These are phyloP conservation scores for Lentinula guzmanii DNA, from an alignment of 768 basidiomycete species.

Conservation along the genomic window DNA sequence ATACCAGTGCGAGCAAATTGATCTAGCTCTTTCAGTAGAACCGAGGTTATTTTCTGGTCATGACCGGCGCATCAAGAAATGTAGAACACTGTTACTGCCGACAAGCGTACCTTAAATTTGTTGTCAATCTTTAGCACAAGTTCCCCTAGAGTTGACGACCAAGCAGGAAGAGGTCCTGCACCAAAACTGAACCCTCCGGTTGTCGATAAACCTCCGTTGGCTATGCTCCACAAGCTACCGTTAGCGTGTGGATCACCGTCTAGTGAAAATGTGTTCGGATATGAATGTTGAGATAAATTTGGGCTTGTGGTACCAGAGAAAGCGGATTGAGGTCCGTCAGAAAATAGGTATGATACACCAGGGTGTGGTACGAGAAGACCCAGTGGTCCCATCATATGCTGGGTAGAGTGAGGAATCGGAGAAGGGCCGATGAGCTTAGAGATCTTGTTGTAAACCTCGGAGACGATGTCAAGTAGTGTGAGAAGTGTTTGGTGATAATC, in stretches of 20 bases:
- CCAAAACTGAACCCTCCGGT: conserved; percentile 20
- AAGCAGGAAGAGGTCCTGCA: conserved; percentile 47
- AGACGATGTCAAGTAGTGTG: conserved; percentile 83
- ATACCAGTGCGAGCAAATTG: conserved; percentile 74
- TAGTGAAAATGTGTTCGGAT: conserved; percentile 18
- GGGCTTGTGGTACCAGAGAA: conserved; percentile 13
- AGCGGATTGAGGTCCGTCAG: conserved; percentile 26
- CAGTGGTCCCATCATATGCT: conserved; percentile 73
- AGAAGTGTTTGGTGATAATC: conserved; percentile 89
- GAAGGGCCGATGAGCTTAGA: conserved; percentile 79
- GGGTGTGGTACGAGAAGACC: conserved; percentile 74
- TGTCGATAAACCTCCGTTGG: conserved; percentile 33
- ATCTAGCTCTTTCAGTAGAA: conserved; percentile 80
- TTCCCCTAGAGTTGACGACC: conserved; percentile 63
- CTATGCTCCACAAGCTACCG: conserved; percentile 69
- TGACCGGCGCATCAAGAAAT: background rate
- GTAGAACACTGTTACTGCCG: background rate
- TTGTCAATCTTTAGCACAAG: conserved; percentile 75
- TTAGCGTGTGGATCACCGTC: conserved; percentile 26
- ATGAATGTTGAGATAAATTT: conserved; percentile 19
- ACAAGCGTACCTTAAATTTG: conserved; percentile 64
- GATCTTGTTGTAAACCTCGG: conserved; percentile 87
- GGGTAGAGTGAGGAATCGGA: conserved; percentile 57
- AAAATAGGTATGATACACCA: conserved; percentile 77
- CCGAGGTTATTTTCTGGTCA: conserved; percentile 77